phyloP scores from a whole-genome alignment of 192 early-diverging fungal species.

The Podila epicladia region DNA sequence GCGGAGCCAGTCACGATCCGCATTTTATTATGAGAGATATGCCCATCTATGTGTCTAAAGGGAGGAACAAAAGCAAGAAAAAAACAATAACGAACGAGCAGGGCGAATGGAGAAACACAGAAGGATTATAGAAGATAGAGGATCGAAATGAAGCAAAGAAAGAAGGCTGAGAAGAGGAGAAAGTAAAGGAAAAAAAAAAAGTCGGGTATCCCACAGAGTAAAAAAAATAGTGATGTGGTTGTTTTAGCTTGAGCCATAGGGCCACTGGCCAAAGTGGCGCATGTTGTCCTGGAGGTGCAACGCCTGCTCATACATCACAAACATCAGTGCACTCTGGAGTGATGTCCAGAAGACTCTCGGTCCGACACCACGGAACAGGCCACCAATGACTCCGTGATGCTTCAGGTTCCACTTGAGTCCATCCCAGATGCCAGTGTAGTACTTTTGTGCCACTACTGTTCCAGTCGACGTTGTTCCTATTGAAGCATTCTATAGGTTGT shows the following conservation, averaged over 20 bases:
- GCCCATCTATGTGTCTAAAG: too few relatives aligned
- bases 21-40: too few relatives aligned
- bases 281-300: slow-evolving; percentile 57
- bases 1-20: too few relatives aligned
- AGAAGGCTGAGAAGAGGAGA: neutral
- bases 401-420: slow-evolving; percentile 66
- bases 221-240: neutral
- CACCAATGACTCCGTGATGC: slow-evolving; percentile 61
- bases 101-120: neutral
- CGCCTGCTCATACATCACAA: slow-evolving; percentile 75
- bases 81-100: neutral
- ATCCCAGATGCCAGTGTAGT: slow-evolving; percentile 65
- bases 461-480: slow-evolving; percentile 23
- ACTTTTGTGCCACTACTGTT: slow-evolving; percentile 31
- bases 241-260: slow-evolving; percentile 24
- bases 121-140: neutral
- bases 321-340: slow-evolving; percentile 75
- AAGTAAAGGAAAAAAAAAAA: neutral
- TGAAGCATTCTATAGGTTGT: slow-evolving; percentile 1
- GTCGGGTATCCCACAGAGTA: neutral
- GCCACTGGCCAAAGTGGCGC: slow-evolving; percentile 40
- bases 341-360: slow-evolving; percentile 79
- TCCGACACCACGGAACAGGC: slow-evolving; percentile 79
- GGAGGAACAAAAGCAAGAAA: neutral
- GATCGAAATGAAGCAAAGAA: neutral